These are phyloP conservation scores for Puccinia coronata DNA, from an alignment of 1,284 basidiomycete genomes.

Conservation along the genomic window DNA sequence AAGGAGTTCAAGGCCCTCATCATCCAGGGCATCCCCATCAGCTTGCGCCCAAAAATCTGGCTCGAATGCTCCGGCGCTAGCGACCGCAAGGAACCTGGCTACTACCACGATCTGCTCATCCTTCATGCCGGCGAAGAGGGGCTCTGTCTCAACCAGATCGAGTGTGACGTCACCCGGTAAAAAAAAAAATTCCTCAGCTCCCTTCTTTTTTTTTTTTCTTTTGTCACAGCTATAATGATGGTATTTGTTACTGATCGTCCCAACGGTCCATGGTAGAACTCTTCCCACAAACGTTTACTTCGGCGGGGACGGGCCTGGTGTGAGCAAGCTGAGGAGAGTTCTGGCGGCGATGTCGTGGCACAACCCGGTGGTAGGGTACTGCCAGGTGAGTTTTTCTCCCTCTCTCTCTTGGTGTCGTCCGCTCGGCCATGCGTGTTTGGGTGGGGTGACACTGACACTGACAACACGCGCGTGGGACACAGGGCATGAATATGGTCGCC, in stretches of 20 bases:
- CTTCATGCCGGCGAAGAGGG: constrained; percentile 64
- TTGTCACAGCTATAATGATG: too few relatives aligned
- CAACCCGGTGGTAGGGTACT: constrained; percentile 60
- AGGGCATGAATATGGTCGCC: constrained; percentile 63
- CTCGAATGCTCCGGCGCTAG: constrained; percentile 86
- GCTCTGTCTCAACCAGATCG: constrained; percentile 71
- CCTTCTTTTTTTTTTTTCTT: background rate
- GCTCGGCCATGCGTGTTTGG: background rate
- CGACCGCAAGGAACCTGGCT: constrained; percentile 86
- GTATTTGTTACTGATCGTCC: too few relatives aligned
- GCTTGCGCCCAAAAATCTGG: constrained; percentile 77
- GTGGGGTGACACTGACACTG: background rate
- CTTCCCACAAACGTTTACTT: constrained; percentile 98
- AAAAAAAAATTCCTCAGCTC: too few relatives aligned
- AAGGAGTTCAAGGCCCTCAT: constrained; percentile 77
- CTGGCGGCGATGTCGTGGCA: constrained; percentile 85
- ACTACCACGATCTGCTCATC: constrained; percentile 79
- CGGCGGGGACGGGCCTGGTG: constrained; percentile 89
- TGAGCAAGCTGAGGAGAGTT: constrained; percentile 84
- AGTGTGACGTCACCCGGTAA: constrained; percentile 74
- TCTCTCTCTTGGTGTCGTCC: background rate
- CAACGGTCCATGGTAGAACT: constrained; percentile 62
- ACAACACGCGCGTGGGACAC: background rate
- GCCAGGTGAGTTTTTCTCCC: constrained; percentile 52
- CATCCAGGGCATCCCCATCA: constrained; percentile 80